Percentiles rank a stretch among this genome's conserved stretches.
Conservation (phyloP, 2,329 filamentous ascomycete genomes). For the Chrysoporthe deuterocubensis region DNA sequence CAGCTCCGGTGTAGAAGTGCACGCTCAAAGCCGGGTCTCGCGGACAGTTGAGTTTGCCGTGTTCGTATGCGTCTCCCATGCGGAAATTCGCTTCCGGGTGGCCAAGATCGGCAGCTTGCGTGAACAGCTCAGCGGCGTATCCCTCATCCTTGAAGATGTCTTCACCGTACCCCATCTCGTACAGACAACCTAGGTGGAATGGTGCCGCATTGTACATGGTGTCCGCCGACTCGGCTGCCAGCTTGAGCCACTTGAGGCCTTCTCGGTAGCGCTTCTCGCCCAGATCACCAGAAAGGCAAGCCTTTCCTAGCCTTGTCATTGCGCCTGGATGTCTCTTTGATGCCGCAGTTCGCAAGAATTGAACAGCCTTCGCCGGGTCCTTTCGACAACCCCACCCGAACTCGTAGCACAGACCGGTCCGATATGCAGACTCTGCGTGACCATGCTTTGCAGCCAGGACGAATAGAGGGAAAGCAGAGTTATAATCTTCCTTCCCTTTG, state of each 20-base stretch:
- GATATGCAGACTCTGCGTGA: slow-evolving; percentile 93
- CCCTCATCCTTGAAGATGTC: slow-evolving; percentile 90
- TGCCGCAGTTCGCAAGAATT: slow-evolving; percentile 88
- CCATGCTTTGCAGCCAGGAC: slow-evolving; percentile 94
- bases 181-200: slow-evolving; percentile 85
- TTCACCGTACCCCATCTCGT: slow-evolving; percentile 91
- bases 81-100: slow-evolving; percentile 85
- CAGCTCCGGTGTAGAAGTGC: slow-evolving; percentile 95
- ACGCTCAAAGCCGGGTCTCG: slow-evolving; percentile 91
- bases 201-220: slow-evolving; percentile 90
- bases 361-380: slow-evolving; percentile 87
- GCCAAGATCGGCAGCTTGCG: slow-evolving; percentile 89
- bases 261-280: slow-evolving; percentile 87
- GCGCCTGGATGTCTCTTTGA: slow-evolving; percentile 95
- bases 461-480: slow-evolving; percentile 90
- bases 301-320: slow-evolving; percentile 88
- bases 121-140: slow-evolving; percentile 93
- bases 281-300: slow-evolving; percentile 87
- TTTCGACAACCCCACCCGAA: slow-evolving; percentile 96
- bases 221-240: slow-evolving; percentile 88
- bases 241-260: slow-evolving; percentile 94
- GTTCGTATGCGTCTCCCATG: slow-evolving; percentile 96
- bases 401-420: slow-evolving; percentile 92
- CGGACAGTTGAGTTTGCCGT: slow-evolving; percentile 84
- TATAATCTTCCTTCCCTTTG: slow-evolving; percentile 91